Percentiles rank a stretch among this genome's conserved stretches.
Conservation (phyloP, 345 rosid species). For the Alliaria petiolata region DNA sequence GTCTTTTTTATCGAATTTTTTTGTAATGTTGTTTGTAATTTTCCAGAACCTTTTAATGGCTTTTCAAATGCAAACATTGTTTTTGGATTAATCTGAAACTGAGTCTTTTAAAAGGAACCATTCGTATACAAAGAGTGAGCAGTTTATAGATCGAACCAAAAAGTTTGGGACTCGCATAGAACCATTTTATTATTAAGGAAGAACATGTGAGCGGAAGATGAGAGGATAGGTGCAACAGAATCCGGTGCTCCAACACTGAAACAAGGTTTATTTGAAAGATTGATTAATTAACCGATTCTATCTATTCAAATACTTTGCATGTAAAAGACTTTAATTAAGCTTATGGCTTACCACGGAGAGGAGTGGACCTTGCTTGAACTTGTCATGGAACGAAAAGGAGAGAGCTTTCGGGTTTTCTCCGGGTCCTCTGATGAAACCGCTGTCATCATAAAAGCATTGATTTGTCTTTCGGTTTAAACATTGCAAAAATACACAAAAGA, state of each 20-base stretch:
- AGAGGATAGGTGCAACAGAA: conserved; percentile 93
- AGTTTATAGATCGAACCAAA: neutral
- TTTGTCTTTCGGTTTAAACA: neutral
- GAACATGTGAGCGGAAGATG: conserved; percentile 57
- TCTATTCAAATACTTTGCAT: neutral
- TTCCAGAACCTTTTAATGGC: neutral
- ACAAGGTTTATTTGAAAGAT: neutral
- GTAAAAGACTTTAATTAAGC: neutral
- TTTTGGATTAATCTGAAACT: neutral
- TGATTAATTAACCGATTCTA: neutral
- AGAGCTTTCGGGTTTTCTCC: conserved; percentile 78
- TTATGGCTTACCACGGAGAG: conserved; percentile 74
- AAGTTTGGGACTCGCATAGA: neutral
- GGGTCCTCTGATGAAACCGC: conserved; percentile 95
- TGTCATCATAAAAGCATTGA: conserved; percentile 32
- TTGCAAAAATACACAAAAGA: neutral
- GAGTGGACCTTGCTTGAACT: conserved; percentile 92
- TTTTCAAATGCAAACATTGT: conserved; percentile 19
- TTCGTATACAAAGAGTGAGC: neutral
- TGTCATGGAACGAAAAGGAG: conserved; percentile 73
- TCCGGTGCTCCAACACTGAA: conserved; percentile 98
- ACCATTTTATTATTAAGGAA: conserved; percentile 32
- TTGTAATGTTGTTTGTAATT: neutral
- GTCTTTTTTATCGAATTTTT: neutral
- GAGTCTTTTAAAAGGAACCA: neutral